These are phyloP conservation scores for Plenodomus lindquistii DNA, from an alignment of 2,329 filamentous ascomycete species.

Conservation along the genomic window DNA sequence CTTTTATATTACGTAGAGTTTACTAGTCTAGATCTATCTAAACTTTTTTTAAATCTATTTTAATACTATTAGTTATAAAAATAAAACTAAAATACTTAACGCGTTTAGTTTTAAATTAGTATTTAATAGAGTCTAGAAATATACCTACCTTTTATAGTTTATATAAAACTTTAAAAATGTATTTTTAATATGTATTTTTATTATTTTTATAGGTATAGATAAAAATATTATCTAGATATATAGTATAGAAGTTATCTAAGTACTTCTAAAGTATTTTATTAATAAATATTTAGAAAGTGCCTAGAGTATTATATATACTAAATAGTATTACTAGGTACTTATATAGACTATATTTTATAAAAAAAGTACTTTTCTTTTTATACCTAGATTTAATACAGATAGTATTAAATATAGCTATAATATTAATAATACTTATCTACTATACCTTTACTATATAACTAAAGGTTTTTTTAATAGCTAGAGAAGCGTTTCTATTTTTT, in stretches of 20 bases:
- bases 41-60: constrained; percentile 11
- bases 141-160: not conserved
- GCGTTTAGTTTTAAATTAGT: constrained; percentile 3
- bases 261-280: constrained; percentile 23
- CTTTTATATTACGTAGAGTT: constrained; percentile 15
- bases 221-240: constrained; percentile 30
- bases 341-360: constrained; percentile 36
- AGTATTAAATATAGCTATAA: constrained; percentile 6
- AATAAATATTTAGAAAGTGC: constrained; percentile 20
- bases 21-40: constrained; percentile 22
- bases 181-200: not conserved
- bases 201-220: constrained; percentile 14
- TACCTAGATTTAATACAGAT: constrained; percentile 2
- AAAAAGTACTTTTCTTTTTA: constrained; percentile 42
- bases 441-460: constrained; percentile 22
- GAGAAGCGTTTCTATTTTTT: constrained; percentile 41
- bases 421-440: constrained; percentile 37
- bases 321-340: constrained; percentile 39
- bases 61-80: not conserved
- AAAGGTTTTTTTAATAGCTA: constrained; percentile 38
- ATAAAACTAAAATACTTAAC: constrained; percentile 9
- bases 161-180: too few species aligned
- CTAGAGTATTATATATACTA: constrained; percentile 13
- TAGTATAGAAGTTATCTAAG: constrained; percentile 24
- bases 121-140: constrained; percentile 7